phyloP scores from a whole-genome alignment of 768 basidiomycete genomes.

The Tricholoma furcatifolium region DNA sequence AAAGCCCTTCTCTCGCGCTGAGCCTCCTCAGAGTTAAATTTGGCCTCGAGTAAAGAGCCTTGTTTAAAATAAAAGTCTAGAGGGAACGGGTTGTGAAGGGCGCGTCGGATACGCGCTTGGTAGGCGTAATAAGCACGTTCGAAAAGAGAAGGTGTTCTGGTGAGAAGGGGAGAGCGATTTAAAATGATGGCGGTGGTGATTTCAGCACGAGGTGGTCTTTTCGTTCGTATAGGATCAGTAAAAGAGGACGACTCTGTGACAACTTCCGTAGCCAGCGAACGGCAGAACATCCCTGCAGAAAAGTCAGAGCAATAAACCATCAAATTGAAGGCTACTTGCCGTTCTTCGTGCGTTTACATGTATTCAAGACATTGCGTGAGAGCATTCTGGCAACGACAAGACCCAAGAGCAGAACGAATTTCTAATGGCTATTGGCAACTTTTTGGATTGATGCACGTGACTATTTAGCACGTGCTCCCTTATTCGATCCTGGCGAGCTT shows the following conservation, averaged over 20 bases:
- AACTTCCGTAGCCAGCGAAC: conserved; percentile 45
- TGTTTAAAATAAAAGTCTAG: conserved; percentile 93
- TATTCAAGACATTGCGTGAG: conserved; percentile 28
- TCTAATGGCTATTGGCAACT: not conserved
- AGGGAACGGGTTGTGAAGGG: conserved; percentile 86
- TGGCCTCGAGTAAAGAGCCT: conserved; percentile 79
- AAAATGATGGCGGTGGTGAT: conserved; percentile 68
- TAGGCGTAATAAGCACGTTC: conserved; percentile 83
- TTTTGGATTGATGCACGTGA: conserved; percentile 13
- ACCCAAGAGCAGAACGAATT: not conserved
- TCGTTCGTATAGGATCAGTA: conserved; percentile 16
- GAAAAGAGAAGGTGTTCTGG: conserved; percentile 68
- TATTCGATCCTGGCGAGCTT: not conserved
- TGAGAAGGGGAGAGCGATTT: conserved; percentile 75
- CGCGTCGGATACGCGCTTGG: conserved; percentile 78
- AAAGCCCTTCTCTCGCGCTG: conserved; percentile 72
- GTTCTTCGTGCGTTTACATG: conserved; percentile 29
- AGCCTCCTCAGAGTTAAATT: conserved; percentile 76
- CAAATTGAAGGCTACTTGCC: conserved; percentile 17
- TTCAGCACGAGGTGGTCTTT: conserved; percentile 19
- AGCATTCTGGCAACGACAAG: conserved; percentile 23
- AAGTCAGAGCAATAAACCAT: conserved; percentile 1
- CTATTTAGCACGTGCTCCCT: conserved; percentile 4
- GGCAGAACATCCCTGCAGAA: conserved; percentile 22
- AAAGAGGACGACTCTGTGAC: conserved; percentile 18